Evolutionary conservation across 129 eudicot genomes (phyloP).

Genomic region (Sambucus nigra): DNA sequence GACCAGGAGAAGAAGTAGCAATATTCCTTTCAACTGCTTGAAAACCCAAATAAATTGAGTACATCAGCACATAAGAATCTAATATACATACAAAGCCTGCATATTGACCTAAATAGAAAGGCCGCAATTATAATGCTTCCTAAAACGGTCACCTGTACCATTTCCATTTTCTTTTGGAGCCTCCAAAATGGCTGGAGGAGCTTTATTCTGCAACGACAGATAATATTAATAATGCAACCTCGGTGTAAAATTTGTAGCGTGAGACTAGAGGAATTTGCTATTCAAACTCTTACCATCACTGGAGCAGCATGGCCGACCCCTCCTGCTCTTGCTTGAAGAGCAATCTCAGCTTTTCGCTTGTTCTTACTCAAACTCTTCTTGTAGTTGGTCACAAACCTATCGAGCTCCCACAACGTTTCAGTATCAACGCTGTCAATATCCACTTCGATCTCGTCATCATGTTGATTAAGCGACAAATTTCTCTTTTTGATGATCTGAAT

Average conservation of each 20-base stretch:
- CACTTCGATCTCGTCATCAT: conserved; percentile 88
- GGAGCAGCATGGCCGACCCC: conserved; percentile 30
- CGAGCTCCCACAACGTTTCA: conserved; percentile 96
- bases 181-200: conserved; percentile 15
- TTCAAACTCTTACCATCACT: conserved; percentile 20
- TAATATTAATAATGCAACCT: not conserved
- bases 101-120: not conserved
- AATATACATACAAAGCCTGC: not conserved
- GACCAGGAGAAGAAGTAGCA: conserved; percentile 29
- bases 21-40: conserved; percentile 36
- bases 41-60: not conserved
- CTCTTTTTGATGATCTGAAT: conserved; percentile 79
- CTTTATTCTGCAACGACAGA: conserved; percentile 39
- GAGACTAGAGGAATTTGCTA: not conserved
- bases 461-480: conserved; percentile 51
- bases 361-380: conserved; percentile 80
- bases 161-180: conserved; percentile 34
- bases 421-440: conserved; percentile 85
- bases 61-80: not conserved
- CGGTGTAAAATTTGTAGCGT: too few species aligned
- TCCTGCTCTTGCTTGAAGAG: conserved; percentile 46
- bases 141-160: conserved; percentile 30
- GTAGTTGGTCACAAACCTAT: conserved; percentile 78
- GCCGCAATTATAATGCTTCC: not conserved
- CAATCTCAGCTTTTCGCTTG: conserved; percentile 65